Percentiles rank a stretch among this genome's conserved stretches.
These are phyloP conservation scores for Talaromyces adpressus DNA, from an alignment of 495 filamentous ascomycete genomes.

Conservation along the genomic window DNA sequence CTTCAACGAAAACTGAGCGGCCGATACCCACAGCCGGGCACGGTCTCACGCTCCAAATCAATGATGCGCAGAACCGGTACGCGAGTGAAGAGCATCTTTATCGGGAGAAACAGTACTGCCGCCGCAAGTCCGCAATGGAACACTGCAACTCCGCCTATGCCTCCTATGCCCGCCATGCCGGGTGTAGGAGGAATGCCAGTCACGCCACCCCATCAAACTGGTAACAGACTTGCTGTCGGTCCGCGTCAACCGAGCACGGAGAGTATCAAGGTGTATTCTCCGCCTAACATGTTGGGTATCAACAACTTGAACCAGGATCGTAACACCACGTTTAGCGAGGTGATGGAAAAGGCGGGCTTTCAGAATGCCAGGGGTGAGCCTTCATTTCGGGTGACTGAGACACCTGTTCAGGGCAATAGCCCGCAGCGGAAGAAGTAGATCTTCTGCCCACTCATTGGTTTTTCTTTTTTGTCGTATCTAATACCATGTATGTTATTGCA, in stretches of 20 bases:
- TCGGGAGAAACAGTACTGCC: conserved; percentile 5
- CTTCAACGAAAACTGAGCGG: conserved; percentile 26
- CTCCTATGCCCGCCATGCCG: conserved; percentile 5
- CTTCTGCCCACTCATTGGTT: not conserved
- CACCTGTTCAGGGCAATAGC: conserved; percentile 3
- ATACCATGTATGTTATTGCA: conserved; percentile 5
- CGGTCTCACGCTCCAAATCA: conserved; percentile 25
- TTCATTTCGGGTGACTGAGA: conserved; percentile 21
- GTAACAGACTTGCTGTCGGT: not conserved
- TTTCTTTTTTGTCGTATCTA: not conserved
- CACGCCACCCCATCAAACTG: conserved; percentile 21
- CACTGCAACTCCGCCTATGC: conserved; percentile 7
- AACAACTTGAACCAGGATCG: conserved; percentile 24
- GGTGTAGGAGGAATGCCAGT: conserved; percentile 16
- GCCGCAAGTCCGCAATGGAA: conserved; percentile 6
- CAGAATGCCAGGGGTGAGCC: conserved; percentile 29
- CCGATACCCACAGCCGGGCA: conserved; percentile 11
- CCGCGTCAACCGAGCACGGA: conserved; percentile 51
- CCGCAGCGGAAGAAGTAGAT: not conserved
- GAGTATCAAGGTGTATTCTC: conserved; percentile 66
- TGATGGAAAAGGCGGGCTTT: conserved; percentile 55
- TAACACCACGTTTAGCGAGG: conserved; percentile 57
- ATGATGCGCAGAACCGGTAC: conserved; percentile 28
- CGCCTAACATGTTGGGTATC: conserved; percentile 39
- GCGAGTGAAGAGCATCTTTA: conserved; percentile 32